Conservation (phyloP, 768 basidiomycete species). For the Termitomyces sp. region DNA sequence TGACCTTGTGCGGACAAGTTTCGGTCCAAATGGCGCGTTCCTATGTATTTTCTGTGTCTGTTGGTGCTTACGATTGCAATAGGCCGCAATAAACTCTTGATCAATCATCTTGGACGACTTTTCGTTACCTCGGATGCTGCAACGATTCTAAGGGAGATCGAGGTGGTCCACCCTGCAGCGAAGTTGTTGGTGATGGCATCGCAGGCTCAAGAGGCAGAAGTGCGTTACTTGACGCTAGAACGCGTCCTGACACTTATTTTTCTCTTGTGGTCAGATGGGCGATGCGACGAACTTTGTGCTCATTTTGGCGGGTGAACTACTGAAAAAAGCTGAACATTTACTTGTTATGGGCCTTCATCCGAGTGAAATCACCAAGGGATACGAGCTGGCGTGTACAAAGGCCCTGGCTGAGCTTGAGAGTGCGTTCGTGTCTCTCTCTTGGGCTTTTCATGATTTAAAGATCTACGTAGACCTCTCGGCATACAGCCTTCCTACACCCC, state of each 20-base stretch:
- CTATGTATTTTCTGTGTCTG: neutral
- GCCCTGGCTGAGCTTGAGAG: constrained; percentile 88
- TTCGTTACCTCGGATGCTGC: constrained; percentile 99
- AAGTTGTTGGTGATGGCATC: constrained; percentile 99
- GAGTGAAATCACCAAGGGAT: constrained; percentile 92
- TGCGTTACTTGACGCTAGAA: constrained; percentile 30
- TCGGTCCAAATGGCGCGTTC: constrained; percentile 88
- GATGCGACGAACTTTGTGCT: constrained; percentile 95
- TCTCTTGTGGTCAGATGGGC: constrained; percentile 74
- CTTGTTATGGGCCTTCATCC: constrained; percentile 97
- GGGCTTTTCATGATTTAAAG: constrained; percentile 11
- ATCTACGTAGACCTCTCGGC: constrained; percentile 59
- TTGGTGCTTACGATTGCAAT: constrained; percentile 1
- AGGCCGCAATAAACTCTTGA: constrained; percentile 97
- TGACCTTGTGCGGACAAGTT: constrained; percentile 93
- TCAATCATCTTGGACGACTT: constrained; percentile 93
- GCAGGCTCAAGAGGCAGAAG: constrained; percentile 94
- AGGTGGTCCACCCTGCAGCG: constrained; percentile 97
- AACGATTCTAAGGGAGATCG: constrained; percentile 96
- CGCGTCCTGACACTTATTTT: constrained; percentile 1
- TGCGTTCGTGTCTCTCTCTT: constrained; percentile 38
- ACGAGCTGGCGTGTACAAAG: constrained; percentile 85
- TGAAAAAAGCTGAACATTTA: constrained; percentile 90
- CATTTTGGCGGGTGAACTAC: constrained; percentile 91
- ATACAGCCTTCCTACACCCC: constrained; percentile 65